Evolutionary conservation across 768 basidiomycete genomes (phyloP), one percentile per base, ranked within the genome.

Genomic region (Candolleomyces aberdarensis): DNA sequence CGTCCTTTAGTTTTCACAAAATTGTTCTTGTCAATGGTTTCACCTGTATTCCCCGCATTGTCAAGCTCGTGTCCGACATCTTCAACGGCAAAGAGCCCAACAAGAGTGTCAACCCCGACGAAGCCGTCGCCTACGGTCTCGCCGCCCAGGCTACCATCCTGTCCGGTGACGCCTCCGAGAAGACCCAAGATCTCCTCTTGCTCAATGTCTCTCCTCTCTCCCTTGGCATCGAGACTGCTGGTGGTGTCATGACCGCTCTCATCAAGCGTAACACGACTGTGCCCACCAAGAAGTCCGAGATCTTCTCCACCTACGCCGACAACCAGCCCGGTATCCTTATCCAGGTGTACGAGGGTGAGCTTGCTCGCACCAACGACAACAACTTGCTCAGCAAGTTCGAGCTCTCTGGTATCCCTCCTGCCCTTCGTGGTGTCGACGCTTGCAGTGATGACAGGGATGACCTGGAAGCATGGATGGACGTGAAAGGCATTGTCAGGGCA

Each of bases 61-160:
- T 93, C 74, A 95, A 96, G 79, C 91, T 97, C 72, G 92, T 98
- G 60, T 95, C 92, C 65, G 95, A 97, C 76, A 96, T 91, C 85
- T 97, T 98, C 84, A 92, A 92, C 74, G 95, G 95, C 74, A 94
- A 26, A 3, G 26, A 26, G 26, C 26, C 26, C 26, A 26, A 26
- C 26, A 26, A 26, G 26, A 26, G 26, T 3, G 3, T 26, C 26
- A 26, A 26, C 26, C 26, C 26, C 26, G 26, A 26, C 26, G 26
- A 26, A 26, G 95, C 96, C 60, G 95, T 98, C 60, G 96, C 96
- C 17, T 97, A 96, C 75, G 95, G 96, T 82, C 96, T 96, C 60
- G 96, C 96, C 62, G 94, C 98, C 67, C 95, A 98, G 79, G 96
- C 94, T 60, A 95, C 95, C 69, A 96, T 97, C 69, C 88, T 98